These are phyloP conservation scores for Schizochytrium sp. DNA, from an alignment of 108 stramenopile genomes.

Conservation along the genomic window DNA sequence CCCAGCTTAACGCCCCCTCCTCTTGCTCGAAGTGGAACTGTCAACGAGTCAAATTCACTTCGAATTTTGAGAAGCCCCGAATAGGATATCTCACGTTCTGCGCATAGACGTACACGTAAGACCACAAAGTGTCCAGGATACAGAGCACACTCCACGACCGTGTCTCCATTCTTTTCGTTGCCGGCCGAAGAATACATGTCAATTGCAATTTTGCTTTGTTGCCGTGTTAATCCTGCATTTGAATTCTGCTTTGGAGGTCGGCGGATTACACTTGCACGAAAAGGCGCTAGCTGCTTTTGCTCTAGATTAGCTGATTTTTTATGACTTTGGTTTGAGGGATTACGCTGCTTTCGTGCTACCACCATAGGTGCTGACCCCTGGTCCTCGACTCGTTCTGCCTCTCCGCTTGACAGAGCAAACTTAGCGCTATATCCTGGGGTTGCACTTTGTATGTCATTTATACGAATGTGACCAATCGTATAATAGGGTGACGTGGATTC, in stretches of 20 bases:
- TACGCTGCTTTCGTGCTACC: not conserved
- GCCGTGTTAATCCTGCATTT: not conserved
- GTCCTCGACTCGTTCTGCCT: not conserved
- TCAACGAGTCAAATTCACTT: not conserved
- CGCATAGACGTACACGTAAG: not conserved
- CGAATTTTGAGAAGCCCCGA: constrained; percentile 12
- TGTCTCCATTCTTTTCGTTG: not conserved
- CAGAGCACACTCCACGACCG: constrained; percentile 20
- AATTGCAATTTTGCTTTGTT: not conserved
- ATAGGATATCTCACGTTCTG: constrained; percentile 29
- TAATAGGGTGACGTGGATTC: constrained; percentile 25
- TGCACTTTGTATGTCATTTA: not conserved
- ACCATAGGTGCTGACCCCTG: not conserved
- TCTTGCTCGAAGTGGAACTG: constrained; percentile 35
- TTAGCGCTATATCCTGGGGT: constrained; percentile 3
- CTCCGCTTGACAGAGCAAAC: not conserved
- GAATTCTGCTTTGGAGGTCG: no score
- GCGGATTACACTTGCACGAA: no score
- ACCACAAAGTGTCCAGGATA: not conserved
- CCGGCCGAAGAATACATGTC: not conserved
- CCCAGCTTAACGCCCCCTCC: constrained; percentile 5
- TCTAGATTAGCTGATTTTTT: no score
- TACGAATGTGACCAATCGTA: not conserved
- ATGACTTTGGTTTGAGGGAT: no score
- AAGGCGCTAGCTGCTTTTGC: no score